Evolutionary conservation across 495 filamentous ascomycete species (phyloP).

Genomic region (Trypethelium eluteriae): DNA sequence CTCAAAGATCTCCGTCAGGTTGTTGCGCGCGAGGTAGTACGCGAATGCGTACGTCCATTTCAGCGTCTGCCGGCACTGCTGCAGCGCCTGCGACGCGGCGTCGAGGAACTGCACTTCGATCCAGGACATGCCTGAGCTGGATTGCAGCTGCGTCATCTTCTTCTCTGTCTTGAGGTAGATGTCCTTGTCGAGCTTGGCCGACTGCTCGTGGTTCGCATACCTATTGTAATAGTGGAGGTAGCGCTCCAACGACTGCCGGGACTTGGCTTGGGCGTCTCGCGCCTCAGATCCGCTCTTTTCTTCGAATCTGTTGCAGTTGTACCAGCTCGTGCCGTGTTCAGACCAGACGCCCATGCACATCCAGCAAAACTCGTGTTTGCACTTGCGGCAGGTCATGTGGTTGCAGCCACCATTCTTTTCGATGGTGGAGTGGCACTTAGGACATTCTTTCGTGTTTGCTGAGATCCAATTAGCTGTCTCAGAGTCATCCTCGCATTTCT

Average conservation of each 20-base stretch:
- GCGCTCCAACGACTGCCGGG: slow-evolving; percentile 78
- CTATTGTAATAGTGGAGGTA: slow-evolving; percentile 98
- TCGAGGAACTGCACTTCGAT: slow-evolving; percentile 97
- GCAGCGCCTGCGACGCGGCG: slow-evolving; percentile 83
- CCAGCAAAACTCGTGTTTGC: slow-evolving; percentile 98
- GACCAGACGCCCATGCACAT: slow-evolving; percentile 99
- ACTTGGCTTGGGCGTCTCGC: slow-evolving; percentile 81
- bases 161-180: slow-evolving; percentile 93
- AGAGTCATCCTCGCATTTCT: slow-evolving; percentile 97
- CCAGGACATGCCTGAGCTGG: slow-evolving; percentile 91
- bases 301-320: slow-evolving; percentile 96
- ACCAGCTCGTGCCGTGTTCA: slow-evolving; percentile 99
- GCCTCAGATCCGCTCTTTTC: slow-evolving; percentile 90
- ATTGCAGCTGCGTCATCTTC: slow-evolving; percentile 95
- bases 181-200: slow-evolving; percentile 92
- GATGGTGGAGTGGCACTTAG: slow-evolving; percentile 90
- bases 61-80: slow-evolving; percentile 90
- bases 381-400: slow-evolving; percentile 99
- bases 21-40: slow-evolving; percentile 91
- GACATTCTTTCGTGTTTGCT: slow-evolving; percentile 96
- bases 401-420: slow-evolving; percentile 99
- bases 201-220: slow-evolving; percentile 98
- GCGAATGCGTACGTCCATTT: slow-evolving; percentile 99
- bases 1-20: slow-evolving; percentile 93
- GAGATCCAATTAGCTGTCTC: slow-evolving; percentile 99